These are phyloP conservation scores for Penicillium sp. DNA, from an alignment of 2,329 filamentous ascomycete genomes.

Conservation along the genomic window DNA sequence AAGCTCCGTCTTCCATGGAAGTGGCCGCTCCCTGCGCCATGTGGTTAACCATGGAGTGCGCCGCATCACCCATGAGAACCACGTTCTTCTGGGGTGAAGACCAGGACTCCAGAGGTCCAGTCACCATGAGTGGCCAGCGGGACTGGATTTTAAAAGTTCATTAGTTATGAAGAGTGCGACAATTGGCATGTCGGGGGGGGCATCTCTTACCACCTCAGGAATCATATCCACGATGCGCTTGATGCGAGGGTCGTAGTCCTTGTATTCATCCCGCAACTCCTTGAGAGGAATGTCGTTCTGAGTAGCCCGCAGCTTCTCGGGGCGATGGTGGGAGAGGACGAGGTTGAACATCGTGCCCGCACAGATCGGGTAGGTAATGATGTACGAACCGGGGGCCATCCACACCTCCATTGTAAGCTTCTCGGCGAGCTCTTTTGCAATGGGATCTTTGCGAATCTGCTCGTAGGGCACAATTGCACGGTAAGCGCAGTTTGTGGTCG, in stretches of 20 bases:
- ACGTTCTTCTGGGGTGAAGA: conserved; percentile 41
- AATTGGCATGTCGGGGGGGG: neutral
- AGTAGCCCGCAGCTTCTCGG: conserved; percentile 34
- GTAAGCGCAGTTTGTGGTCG: conserved; percentile 46
- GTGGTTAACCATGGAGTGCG: conserved; percentile 43
- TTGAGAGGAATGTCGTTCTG: conserved; percentile 40
- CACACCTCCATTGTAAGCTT: conserved; percentile 46
- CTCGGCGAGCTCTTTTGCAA: conserved; percentile 38
- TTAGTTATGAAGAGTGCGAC: neutral
- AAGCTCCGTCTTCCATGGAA: conserved; percentile 44
- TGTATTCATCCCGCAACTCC: conserved; percentile 43
- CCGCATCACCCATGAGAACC: conserved; percentile 45
- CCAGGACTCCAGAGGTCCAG: conserved; percentile 42
- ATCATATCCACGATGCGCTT: conserved; percentile 43
- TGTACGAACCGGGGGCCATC: conserved; percentile 36
- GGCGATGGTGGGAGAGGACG: conserved; percentile 42
- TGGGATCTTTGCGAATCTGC: conserved; percentile 41
- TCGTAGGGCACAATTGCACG: conserved; percentile 45
- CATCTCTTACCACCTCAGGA: conserved; percentile 22
- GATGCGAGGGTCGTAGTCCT: conserved; percentile 45
- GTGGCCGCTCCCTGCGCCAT: conserved; percentile 47
- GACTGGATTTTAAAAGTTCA: conserved; percentile 6
- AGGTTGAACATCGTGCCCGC: conserved; percentile 46
- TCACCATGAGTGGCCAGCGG: conserved; percentile 45
- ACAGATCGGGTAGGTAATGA: conserved; percentile 48